Evolutionary conservation across 164 flowering plant species (phyloP).

Genomic region (Liquidambar formosana): DNA sequence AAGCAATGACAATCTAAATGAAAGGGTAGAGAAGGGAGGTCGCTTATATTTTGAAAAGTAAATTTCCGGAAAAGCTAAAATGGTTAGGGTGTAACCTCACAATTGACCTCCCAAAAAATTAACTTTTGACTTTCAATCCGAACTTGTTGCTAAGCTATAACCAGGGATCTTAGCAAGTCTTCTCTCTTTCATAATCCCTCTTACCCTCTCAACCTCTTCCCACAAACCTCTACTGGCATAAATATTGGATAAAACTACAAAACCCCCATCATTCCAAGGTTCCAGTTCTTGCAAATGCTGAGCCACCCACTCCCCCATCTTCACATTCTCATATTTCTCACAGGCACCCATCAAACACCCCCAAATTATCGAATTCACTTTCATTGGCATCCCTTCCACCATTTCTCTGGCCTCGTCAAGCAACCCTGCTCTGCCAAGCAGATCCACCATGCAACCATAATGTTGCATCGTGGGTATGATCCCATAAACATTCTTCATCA

Average conservation of each 20-base stretch:
- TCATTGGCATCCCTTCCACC: constrained; percentile 64
- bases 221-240: constrained; percentile 63
- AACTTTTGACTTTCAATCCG: no score
- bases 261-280: constrained; percentile 72
- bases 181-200: constrained; percentile 45
- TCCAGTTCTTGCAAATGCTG: constrained; percentile 54
- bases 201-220: constrained; percentile 51
- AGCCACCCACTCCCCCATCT: constrained; percentile 64
- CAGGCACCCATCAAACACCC: constrained; percentile 67
- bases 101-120: no score
- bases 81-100: no score
- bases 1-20: no score
- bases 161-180: constrained; percentile 54
- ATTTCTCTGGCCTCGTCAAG: constrained; percentile 54
- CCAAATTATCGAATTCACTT: constrained; percentile 48
- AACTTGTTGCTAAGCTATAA: constrained; percentile 44
- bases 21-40: no score
- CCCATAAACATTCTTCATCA: constrained; percentile 50
- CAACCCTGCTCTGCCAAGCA: constrained; percentile 62
- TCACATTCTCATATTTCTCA: constrained; percentile 54
- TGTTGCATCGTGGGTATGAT: constrained; percentile 50
- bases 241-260: constrained; percentile 63
- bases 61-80: no score
- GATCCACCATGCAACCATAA: constrained; percentile 78
- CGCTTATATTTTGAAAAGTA: no score